phyloP scores from a whole-genome alignment of 2,329 filamentous ascomycete species.

The Aspergillus niger region DNA sequence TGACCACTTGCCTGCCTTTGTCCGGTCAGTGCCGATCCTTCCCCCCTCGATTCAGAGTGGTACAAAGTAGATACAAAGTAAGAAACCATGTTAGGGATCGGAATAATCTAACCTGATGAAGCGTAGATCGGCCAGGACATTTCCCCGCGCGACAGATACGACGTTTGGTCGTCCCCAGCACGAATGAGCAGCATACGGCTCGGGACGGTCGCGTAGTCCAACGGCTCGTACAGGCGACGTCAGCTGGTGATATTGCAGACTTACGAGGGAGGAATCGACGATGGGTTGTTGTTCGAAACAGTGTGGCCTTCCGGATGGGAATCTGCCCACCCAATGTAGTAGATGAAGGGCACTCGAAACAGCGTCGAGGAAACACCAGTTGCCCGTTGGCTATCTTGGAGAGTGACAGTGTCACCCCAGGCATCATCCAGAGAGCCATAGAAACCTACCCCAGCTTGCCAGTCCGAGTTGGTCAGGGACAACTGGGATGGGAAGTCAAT shows the following conservation, averaged over 20 bases:
- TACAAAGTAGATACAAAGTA: too few species aligned
- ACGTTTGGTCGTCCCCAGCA: conserved; percentile 29
- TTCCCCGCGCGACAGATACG: conserved; percentile 1
- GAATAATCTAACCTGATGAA: conserved; percentile 8
- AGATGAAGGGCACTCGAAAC: too few species aligned
- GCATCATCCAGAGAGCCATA: too few species aligned
- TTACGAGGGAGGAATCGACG: conserved; percentile 42
- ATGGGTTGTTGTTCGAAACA: conserved; percentile 24
- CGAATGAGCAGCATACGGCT: conserved; percentile 44
- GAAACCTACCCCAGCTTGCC: too few species aligned
- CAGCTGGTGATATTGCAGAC: conserved; percentile 44
- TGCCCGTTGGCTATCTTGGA: too few species aligned
- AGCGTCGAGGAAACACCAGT: too few species aligned
- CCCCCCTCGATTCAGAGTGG: too few species aligned
- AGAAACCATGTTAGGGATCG: not conserved
- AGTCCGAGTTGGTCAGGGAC: too few species aligned
- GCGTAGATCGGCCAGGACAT: conserved; percentile 1
- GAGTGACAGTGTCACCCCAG: too few species aligned
- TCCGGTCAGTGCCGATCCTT: too few species aligned
- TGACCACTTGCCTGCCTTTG: too few species aligned
- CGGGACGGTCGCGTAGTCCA: conserved; percentile 34
- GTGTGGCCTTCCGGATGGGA: conserved; percentile 37
- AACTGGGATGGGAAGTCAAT: too few species aligned
- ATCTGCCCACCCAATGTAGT: conserved; percentile 47
- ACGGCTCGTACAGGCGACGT: conserved; percentile 44